These are phyloP conservation scores for Odonthalia washingtoniensis DNA, from an alignment of 31 red algal species.

Conservation along the genomic window DNA sequence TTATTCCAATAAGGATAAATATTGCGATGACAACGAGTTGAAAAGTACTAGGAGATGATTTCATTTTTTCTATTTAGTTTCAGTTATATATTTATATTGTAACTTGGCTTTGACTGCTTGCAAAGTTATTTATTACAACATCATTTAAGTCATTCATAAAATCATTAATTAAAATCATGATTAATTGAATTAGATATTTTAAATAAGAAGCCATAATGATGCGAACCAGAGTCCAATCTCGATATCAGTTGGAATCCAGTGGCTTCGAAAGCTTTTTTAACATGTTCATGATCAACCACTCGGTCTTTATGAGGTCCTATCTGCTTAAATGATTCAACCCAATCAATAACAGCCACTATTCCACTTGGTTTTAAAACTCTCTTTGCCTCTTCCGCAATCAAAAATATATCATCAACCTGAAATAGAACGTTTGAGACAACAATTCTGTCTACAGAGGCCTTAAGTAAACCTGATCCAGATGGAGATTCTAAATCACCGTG, in stretches of 20 bases:
- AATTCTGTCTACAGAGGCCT: neutral
- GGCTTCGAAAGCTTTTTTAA: neutral
- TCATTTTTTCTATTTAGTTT: neutral
- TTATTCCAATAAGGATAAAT: conserved; percentile 2
- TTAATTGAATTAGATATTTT: neutral
- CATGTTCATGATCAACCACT: conserved; percentile 7
- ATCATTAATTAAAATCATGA: too few species aligned
- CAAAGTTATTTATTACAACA: too few species aligned
- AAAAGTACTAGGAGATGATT: neutral
- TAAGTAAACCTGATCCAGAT: neutral
- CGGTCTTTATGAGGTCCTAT: conserved; percentile 1
- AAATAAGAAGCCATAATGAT: conserved; percentile 9
- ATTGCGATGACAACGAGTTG: neutral
- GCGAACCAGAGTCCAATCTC: conserved; percentile 2
- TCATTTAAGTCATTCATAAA: too few species aligned
- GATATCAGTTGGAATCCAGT: neutral
- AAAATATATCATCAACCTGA: neutral
- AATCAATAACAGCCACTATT: neutral
- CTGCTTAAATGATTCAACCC: neutral
- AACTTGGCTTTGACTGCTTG: neutral
- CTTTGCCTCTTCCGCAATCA: neutral
- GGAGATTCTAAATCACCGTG: conserved; percentile 11
- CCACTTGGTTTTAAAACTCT: neutral
- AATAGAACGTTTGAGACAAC: neutral
- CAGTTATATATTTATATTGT: conserved; percentile 19